Percentiles rank a stretch among this genome's conserved stretches.
Conservation (phyloP, 129 eudicot genomes). For the Chrysanthemum seticuspe region DNA sequence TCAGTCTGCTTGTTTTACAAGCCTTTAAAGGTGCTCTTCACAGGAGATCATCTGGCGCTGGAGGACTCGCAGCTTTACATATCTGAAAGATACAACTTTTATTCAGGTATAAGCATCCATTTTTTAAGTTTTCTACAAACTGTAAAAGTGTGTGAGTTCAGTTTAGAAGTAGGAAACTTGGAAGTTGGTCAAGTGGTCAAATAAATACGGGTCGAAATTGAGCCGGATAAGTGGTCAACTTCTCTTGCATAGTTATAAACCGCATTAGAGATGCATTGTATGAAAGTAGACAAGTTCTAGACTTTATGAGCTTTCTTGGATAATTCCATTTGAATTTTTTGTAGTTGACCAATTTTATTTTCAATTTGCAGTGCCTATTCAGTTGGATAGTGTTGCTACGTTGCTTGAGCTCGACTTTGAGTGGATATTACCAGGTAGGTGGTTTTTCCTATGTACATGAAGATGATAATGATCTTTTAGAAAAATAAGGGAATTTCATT, state of each 20-base stretch:
- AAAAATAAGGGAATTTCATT: neutral
- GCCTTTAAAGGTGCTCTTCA: conserved; percentile 60
- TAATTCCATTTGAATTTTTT: neutral
- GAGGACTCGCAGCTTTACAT: conserved; percentile 39
- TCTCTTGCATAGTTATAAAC: too few relatives aligned
- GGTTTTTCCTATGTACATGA: neutral
- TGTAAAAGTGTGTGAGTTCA: neutral
- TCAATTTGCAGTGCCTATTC: conserved; percentile 48
- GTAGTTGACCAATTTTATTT: conserved; percentile 3
- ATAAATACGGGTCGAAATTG: too few relatives aligned
- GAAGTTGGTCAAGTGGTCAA: neutral
- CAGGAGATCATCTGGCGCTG: conserved; percentile 64
- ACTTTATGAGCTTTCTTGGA: neutral
- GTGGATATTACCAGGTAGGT: conserved; percentile 70
- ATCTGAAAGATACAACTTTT: conserved; percentile 48
- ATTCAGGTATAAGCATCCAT: conserved; percentile 45
- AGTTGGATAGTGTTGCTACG: conserved; percentile 49
- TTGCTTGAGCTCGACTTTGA: conserved; percentile 60
- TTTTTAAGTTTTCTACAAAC: neutral
- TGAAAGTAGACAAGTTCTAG: neutral
- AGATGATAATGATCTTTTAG: neutral
- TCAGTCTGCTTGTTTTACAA: conserved; percentile 70
- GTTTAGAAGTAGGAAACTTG: neutral
- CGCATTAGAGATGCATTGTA: neutral
- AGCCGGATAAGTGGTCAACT: too few relatives aligned